These are phyloP conservation scores for Penicillium taxi DNA, from an alignment of 495 filamentous ascomycete genomes.

Conservation along the genomic window DNA sequence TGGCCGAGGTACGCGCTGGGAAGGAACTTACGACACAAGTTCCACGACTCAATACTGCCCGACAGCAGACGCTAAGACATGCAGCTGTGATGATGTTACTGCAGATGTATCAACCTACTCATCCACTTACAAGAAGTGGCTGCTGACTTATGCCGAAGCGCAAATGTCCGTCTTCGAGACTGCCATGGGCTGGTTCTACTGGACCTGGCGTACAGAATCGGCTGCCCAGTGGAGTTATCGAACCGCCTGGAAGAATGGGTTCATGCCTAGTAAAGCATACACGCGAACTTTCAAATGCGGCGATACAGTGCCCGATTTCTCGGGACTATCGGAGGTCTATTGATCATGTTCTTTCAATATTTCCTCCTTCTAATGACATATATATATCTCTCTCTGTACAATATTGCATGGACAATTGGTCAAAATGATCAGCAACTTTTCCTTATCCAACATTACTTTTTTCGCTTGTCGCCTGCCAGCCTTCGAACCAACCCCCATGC, in stretches of 20 bases:
- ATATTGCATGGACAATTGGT: background rate
- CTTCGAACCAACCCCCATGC: constrained; percentile 60
- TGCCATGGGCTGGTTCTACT: constrained; percentile 97
- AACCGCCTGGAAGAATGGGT: constrained; percentile 72
- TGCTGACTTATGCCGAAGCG: constrained; percentile 84
- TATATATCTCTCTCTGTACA: too few relatives aligned
- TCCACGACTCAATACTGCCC: constrained; percentile 66
- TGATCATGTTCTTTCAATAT: too few relatives aligned
- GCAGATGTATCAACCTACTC: constrained; percentile 60
- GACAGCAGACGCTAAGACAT: constrained; percentile 45
- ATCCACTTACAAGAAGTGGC: constrained; percentile 70
- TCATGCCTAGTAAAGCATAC: constrained; percentile 73
- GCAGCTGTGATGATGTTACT: constrained; percentile 70
- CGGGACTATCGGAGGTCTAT: constrained; percentile 59
- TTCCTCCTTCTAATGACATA: too few relatives aligned
- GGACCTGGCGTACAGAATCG: constrained; percentile 79
- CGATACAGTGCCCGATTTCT: constrained; percentile 60
- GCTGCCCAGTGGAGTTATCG: constrained; percentile 94
- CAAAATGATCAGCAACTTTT: too few relatives aligned
- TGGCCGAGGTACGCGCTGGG: constrained; percentile 80
- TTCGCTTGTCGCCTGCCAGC: background rate
- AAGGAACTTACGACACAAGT: constrained; percentile 62
- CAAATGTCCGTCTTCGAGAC: constrained; percentile 91
- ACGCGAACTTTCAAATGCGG: constrained; percentile 69
- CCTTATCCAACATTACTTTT: too few relatives aligned